Conservation (phyloP, 208 protist genomes). For the Crithidia thermophila region DNA sequence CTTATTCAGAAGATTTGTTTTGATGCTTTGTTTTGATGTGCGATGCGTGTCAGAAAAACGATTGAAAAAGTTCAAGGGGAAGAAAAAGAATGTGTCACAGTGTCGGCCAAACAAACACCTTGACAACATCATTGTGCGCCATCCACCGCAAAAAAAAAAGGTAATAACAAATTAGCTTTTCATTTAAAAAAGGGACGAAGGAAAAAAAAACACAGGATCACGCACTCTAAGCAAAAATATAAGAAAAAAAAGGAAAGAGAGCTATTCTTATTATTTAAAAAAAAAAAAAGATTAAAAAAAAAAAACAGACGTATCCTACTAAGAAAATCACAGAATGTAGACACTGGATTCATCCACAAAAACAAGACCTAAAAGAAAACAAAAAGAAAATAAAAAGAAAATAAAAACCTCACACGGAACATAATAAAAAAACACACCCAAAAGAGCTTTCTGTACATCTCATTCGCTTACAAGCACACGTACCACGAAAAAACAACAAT, state of each 20-base stretch:
- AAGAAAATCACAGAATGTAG: not conserved
- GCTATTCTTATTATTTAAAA: not conserved
- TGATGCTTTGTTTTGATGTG: too few relatives aligned
- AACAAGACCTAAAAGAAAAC: not conserved
- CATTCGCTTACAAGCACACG: too few relatives aligned
- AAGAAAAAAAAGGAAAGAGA: not conserved
- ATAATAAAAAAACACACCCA: too few relatives aligned
- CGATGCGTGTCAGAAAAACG: too few relatives aligned
- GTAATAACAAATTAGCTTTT: not conserved
- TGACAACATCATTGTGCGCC: not conserved
- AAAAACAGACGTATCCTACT: not conserved
- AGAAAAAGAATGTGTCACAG: too few relatives aligned
- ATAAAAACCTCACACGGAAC: not conserved
- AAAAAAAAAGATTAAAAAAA: constrained; percentile 1
- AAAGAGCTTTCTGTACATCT: too few relatives aligned
- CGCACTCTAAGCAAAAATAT: not conserved
- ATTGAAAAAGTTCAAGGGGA: too few relatives aligned
- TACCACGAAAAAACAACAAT: too few relatives aligned
- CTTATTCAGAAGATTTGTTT: too few relatives aligned
- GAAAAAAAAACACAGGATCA: not conserved
- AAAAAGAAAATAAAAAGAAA: constrained; percentile 5
- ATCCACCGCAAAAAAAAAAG: not conserved
- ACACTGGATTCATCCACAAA: not conserved
- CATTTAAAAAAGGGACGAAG: not conserved
- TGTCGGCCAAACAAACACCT: too few relatives aligned